Evolutionary conservation across 352 stramenopile genomes (phyloP).

Genomic region (Pythium utonaiense): DNA sequence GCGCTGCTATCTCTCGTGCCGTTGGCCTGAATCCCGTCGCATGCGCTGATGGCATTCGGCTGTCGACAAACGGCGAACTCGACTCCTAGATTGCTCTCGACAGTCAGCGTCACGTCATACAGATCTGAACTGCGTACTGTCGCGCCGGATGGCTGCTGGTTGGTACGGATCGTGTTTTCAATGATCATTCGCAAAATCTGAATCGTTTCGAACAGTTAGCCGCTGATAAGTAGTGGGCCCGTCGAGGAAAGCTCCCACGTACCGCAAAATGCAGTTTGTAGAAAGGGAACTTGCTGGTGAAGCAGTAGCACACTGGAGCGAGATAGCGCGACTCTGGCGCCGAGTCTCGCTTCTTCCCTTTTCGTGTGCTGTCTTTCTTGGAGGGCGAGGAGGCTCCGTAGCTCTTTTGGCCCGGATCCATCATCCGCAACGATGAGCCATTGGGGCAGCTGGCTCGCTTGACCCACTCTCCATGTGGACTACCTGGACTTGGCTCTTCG

Average conservation of each 20-base stretch:
- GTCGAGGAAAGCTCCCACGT: constrained; percentile 1
- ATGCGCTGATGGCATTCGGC: constrained; percentile 26
- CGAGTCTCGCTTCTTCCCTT: not conserved
- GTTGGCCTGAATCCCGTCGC: not conserved
- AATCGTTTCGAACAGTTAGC: not conserved
- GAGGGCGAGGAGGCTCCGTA: not conserved
- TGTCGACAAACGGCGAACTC: constrained; percentile 57
- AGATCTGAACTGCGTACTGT: constrained; percentile 29
- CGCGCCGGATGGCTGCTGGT: constrained; percentile 7
- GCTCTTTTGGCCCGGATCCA: constrained; percentile 9
- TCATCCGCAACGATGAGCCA: constrained; percentile 9
- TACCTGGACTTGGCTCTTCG: constrained; percentile 1
- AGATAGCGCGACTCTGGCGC: constrained; percentile 23
- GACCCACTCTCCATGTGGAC: constrained; percentile 25
- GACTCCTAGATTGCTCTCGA: constrained; percentile 43
- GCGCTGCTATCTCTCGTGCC: not conserved
- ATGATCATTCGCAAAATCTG: constrained; percentile 62
- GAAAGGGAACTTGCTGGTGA: constrained; percentile 87
- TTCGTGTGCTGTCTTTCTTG: not conserved
- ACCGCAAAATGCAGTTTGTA: constrained; percentile 84
- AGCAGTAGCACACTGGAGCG: constrained; percentile 74
- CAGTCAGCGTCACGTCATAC: constrained; percentile 58
- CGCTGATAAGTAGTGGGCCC: no score
- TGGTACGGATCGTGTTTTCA: constrained; percentile 51
- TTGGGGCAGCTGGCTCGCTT: constrained; percentile 38